Base-by-base conservation (phyloP, 768 basidiomycete genomes). In the Mycena venus region DNA sequence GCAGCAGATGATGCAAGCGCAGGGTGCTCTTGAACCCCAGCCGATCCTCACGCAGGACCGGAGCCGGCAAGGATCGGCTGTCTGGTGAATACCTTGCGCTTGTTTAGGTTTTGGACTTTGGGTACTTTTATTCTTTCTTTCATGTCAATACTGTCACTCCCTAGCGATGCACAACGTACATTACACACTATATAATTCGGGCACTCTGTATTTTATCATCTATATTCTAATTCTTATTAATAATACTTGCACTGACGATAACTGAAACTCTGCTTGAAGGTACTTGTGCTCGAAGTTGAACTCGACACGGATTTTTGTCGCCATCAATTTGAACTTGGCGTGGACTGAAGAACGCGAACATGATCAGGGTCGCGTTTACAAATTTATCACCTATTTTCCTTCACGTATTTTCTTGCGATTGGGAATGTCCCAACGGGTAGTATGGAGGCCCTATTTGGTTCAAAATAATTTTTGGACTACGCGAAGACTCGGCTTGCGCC, bases 1-100 rank as follows among this genome's bases (percentile, higher is more conserved):
- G 64, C 75, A 73, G 72, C 75, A 76, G 72, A 76, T 76, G 75
- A 76, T 76, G 75, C 72, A 73, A 29, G 75, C 75, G 21, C 75
- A 76, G 65, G 75, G 64, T 31, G 72, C 36, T 40, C 68, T 73
- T 31, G 72, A 73, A 25, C 32, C 75, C 62, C 75, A 69, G 51
- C 75, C 63, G 70, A 59, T 74, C 63, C 69, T 69, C 15, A 34
- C 55, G 72, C 75, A 76, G 72, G 72, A 70, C 58, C 66, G 74
- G 74, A 75, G 69, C 70, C 75, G 23, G 75, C 68, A 65, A 51
- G 73, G 73, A 61, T 58, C 72, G 40, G 75, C 58, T 68, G 75
- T 70, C 25, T 76, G 75, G 75, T 76, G 64, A 70, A 40, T 23
- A 21, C 65, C 44, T n/a, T 71, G 64, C 51, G 58, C 68, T 62